These are phyloP conservation scores for Hypholoma sublateritium DNA, from an alignment of 768 basidiomycete genomes.

Conservation along the genomic window DNA sequence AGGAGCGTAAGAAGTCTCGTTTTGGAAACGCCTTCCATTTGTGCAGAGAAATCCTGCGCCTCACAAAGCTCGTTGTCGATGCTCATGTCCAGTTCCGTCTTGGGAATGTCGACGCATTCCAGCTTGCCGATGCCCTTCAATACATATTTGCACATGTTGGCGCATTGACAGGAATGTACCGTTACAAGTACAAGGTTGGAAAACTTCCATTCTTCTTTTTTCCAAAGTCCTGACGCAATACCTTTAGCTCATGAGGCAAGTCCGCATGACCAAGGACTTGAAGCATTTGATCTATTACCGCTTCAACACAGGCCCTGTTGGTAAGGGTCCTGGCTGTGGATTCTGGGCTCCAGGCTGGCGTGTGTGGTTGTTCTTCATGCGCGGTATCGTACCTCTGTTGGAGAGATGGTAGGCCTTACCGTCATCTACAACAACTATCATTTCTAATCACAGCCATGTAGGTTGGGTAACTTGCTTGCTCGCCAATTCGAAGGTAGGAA, in stretches of 20 bases:
- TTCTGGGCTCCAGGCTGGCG: constrained; percentile 99
- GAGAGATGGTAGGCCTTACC: constrained; percentile 75
- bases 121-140: constrained; percentile 96
- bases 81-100: constrained; percentile 98
- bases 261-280: constrained; percentile 98
- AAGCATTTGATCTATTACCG: constrained; percentile 98
- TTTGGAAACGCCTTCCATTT: constrained; percentile 99
- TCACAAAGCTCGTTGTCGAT: constrained; percentile 98
- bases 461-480: constrained; percentile 94
- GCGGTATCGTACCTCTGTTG: constrained; percentile 95
- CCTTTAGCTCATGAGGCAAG: constrained; percentile 91
- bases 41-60: constrained; percentile 95
- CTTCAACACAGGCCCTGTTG: constrained; percentile 99
- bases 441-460: constrained; percentile 17
- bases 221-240: not conserved
- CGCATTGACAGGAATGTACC: constrained; percentile 98
- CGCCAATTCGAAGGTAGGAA: constrained; percentile 99
- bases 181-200: constrained; percentile 96
- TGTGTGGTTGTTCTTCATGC: constrained; percentile 99
- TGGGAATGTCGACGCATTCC: constrained; percentile 98
- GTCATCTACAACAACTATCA: not conserved
- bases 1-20: constrained; percentile 99
- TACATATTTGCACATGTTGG: constrained; percentile 98
- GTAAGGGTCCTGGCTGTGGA: constrained; percentile 97
- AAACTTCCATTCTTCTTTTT: not conserved